Base-by-base conservation (phyloP, 768 basidiomycete species). In the Leccinum broughii region DNA sequence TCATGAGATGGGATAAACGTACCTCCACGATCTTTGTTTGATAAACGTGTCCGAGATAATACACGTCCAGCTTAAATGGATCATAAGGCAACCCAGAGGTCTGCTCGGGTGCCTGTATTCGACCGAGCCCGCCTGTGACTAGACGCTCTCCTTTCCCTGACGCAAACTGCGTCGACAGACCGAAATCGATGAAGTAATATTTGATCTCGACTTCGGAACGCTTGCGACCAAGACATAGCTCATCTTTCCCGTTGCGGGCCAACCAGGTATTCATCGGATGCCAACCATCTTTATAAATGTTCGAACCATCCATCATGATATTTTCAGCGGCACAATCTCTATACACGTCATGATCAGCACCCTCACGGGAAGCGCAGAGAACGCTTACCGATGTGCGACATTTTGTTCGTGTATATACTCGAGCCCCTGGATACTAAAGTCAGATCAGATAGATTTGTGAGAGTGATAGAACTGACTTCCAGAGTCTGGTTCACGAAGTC, bases 111-210 rank as follows among this genome's bases (percentile, higher is more conserved):
- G 68, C 64, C 2, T 59, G 53, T 7, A 52, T 55, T 39, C 69
- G 67, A 1, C 68, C 64, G 0, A 67, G 49, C 0, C 32, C 9
- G 1, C 57, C 48, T 0, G 26, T 51, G 1, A 66, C 64, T 0
- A 60, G 20, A 0, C 39, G 51, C 1, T 53, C 41, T 0, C 0
- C 1, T 11, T 59, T 15, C 0, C 4, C 52, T 0, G 76, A 68
- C 3, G 28, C 26, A 28, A 71, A 77, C 1, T 56, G 55, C 0
- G 65, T 61, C 0, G 77, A 76, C 3, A 77, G 17, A 0, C 76
- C 76, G 37, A 79, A 77, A 59, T 77, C 77, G 30, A 76, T 75
- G 20, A 75, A 62, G 51, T 69, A 75, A 57, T 77, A 78, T 30
- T 60, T 70, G 0, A 65, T 63, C 0, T 76, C 70, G 6, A 56